These are phyloP conservation scores for Corrigiola litoralis DNA, from an alignment of 179 eudicot species.

Conservation along the genomic window DNA sequence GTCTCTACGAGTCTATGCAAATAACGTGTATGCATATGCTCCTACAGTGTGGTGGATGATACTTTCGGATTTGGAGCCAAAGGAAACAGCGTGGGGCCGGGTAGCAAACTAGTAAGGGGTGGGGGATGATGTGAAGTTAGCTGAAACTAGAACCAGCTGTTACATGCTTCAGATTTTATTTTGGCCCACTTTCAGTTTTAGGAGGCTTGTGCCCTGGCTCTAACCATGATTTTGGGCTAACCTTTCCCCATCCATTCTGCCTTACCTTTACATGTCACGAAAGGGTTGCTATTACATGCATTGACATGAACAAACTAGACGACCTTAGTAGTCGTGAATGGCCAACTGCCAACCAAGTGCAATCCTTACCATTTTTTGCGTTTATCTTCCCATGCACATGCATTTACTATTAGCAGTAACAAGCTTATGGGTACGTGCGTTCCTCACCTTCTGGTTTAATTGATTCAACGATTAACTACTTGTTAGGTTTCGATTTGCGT, in stretches of 20 bases:
- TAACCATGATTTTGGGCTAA: not conserved
- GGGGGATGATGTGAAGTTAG: not conserved
- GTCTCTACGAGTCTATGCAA: too few species aligned
- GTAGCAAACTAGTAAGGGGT: too few species aligned
- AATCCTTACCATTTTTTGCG: not conserved
- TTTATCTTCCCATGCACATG: not conserved
- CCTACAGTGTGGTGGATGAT: not conserved
- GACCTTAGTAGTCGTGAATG: slow-evolving; percentile 1
- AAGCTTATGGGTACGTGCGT: not conserved
- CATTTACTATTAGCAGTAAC: not conserved
- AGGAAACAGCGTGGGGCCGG: too few species aligned
- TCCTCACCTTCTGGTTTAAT: not conserved
- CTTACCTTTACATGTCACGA: not conserved
- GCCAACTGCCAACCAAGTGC: slow-evolving; percentile 4
- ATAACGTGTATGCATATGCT: too few species aligned
- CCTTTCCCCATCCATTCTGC: not conserved
- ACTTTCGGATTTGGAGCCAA: not conserved
- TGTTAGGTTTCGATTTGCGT: not conserved
- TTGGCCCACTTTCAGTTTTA: slow-evolving; percentile 11
- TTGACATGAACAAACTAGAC: not conserved
- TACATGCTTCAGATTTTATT: not conserved
- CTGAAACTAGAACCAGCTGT: not conserved
- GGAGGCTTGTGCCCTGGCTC: not conserved
- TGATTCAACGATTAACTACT: not conserved
- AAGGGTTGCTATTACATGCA: slow-evolving; percentile 1